Evolutionary conservation across 176 grass and related monocot species (phyloP), one percentile per base, ranked within the genome.

Genomic region (Typha latifolia): DNA sequence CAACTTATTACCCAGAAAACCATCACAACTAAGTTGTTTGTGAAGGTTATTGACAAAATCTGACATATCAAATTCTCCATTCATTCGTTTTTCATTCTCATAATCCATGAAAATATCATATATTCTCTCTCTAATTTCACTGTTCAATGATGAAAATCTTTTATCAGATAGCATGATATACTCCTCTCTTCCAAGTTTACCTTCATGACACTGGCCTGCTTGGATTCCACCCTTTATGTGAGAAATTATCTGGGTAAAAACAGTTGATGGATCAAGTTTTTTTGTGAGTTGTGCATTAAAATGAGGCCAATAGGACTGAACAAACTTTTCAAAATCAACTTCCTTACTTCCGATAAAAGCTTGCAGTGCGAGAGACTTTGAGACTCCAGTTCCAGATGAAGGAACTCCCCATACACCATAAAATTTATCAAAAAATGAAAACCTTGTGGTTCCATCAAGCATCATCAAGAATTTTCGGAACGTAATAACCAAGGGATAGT

Each of bases 221-320:
- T 62, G 26, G 64, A 74, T 73, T 67, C 80, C 75, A 11, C 82
- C 84, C 48, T 96, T 96, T 64, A 96, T 91, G 67, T 96, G 84
- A 67, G 87, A 96, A 74, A 88, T 88, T 77, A 96, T 96, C 78
- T 96, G 82, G 1, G 87, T 90, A n/a, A 83, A 96, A 5, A 91
- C 87, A 76, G 77, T 96, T 14, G 87, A 88, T 23, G 84, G 61
- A 37, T 96, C 87, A 16, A 96, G 74, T 62, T 75, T 88, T 62
- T 81, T 96, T 0, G 77, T 96, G 19, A 96, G 29, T 27, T 91
- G 69, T 32, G 64, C 12, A 48, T 86, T 85, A 57, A 96, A 96
- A 78, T 52, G 87, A 16, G 81, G 82, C 91, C 91, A 96, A 64
- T 96, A 96, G 8, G 61, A 79, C 72, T 61, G 47, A 73, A 66